Evolutionary conservation across 1,284 basidiomycete species (phyloP), one percentile per base, ranked within the genome.

Genomic region (Naganishia sp.): DNA sequence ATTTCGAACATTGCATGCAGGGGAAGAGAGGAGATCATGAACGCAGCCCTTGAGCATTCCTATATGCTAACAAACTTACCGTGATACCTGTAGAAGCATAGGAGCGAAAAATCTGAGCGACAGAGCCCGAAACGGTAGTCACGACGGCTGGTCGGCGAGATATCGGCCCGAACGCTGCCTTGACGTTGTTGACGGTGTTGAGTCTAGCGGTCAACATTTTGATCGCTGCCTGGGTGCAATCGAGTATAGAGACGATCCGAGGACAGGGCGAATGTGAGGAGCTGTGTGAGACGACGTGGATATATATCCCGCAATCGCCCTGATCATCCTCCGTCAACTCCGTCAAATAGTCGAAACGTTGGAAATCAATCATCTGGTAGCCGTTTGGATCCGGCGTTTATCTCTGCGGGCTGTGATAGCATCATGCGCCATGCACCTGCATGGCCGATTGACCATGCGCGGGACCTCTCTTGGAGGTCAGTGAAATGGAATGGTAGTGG

Each of bases 281-380:
- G 28, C 28, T 2, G 28, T 28, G 28, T 28, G 28, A 2, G n/a
- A 49, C 52, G 55, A 32, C 55, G 31, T 57, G 13, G 17, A 13
- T 57, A 46, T 57, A 57, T 57, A 57, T 9, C 41, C 11, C 21
- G 11, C 47, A 13, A 49, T 11, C 47, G 21, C 47, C 6, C 47
- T 39, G 35, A 10, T 28, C n/a, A 25, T 25, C 13, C 21, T 25
- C 13, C 23, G 13, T 50, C 49, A 21, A 25, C 49, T 23, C 49
- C 49, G 49, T 46, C 28, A 31, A 28, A 58, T 47, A 18, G 43
- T 17, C 46, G 55, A 47, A 58, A 58, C 56, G 56, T 61, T 61
- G 58, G 58, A 61, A 61, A 61, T 61, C 58, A 61, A 45, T 25
- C 32, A 28, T 39, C 49, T 43, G 43, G 42, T 61, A 35, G 31